Base-by-base conservation (phyloP, 768 basidiomycete genomes). In the Nidularia pulvinata region DNA sequence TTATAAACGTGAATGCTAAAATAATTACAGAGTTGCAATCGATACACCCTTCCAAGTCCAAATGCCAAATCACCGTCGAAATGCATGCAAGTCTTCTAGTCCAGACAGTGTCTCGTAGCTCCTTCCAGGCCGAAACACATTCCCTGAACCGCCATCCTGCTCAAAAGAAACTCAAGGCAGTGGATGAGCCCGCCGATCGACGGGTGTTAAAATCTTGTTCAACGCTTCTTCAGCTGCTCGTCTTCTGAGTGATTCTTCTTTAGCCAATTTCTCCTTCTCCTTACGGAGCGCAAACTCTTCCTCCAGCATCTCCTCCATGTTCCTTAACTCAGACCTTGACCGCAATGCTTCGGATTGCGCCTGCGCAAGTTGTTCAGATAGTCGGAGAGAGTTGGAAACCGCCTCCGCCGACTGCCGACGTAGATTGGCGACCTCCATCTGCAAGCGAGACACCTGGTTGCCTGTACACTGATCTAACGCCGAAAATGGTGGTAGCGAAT, bases 321-420 rank as follows among this genome's bases (percentile, higher is more conserved):
- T 71, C 62, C 78, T 77, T 30, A 89, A 68, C 19, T 79, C 75
- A 37, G 83, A 74, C 59, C 80, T 79, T 33, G 80, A 74, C 51
- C 82, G 73, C 48, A 82, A 76, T 1, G 78, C 75, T 57, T 90
- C 88, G 36, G 81, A 72, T 56, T 88, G 82, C 7, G 81, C 83
- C 55, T 84, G 80, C 7, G 80, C 73, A n/a, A 92, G 75, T 61
- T 90, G 85, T 62, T 88, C 87, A 14, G 88, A 80, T 56, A 92
- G 75, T 53, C 82, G 76, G 50, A 84, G 68, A 2, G 86, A 86
- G 32, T 83, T 76, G 5, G 82, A 82, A 52, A 86, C 78, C 5
- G 88, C 85, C 56, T 90, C 86, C 19, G 85, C 78, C 14, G 87
- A 81, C 63, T 89, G 86, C 51, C 82, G 78, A 46, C 86, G 81